A percentile compares a stretch with the other conserved stretches of the same genome.
phyloP scores from a whole-genome alignment of 2,329 filamentous ascomycete species.

The Chrysoporthe deuterocubensis region DNA sequence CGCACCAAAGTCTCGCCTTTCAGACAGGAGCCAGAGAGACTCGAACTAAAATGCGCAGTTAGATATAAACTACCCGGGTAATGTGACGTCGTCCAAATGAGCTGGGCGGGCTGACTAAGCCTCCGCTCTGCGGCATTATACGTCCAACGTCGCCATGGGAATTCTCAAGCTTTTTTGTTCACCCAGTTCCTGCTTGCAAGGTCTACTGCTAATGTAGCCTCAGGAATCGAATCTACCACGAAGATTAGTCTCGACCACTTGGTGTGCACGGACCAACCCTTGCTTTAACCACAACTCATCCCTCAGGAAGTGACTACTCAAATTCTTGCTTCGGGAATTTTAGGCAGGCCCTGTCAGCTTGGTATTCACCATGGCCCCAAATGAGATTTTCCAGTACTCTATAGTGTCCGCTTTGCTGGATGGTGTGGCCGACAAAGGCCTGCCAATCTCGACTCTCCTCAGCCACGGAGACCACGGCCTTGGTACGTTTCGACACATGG shows the following conservation, averaged over 20 bases:
- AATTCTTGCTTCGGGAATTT: not conserved
- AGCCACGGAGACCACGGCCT: constrained; percentile 41
- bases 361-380: constrained; percentile 35
- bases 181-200: not conserved
- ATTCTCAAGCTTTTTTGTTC: not conserved
- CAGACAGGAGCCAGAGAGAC: not conserved
- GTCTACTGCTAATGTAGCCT: not conserved
- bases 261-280: constrained; percentile 12
- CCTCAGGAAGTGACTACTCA: not conserved
- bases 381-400: constrained; percentile 42
- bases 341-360: not conserved
- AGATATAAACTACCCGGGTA: not conserved
- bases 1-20: too few relatives aligned
- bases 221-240: not conserved
- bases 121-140: not conserved
- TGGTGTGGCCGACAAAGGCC: constrained; percentile 39
- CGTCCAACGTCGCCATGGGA: not conserved
- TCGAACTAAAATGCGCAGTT: not conserved
- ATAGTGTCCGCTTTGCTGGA: constrained; percentile 42
- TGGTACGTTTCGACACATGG: constrained; percentile 41
- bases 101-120: constrained; percentile 12
- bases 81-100: constrained; percentile 17
- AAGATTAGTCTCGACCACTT: not conserved
- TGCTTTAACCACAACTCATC: constrained; percentile 8
- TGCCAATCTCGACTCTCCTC: constrained; percentile 37